phyloP scores from a whole-genome alignment of 345 rosid species.

The Lepidium sativum region DNA sequence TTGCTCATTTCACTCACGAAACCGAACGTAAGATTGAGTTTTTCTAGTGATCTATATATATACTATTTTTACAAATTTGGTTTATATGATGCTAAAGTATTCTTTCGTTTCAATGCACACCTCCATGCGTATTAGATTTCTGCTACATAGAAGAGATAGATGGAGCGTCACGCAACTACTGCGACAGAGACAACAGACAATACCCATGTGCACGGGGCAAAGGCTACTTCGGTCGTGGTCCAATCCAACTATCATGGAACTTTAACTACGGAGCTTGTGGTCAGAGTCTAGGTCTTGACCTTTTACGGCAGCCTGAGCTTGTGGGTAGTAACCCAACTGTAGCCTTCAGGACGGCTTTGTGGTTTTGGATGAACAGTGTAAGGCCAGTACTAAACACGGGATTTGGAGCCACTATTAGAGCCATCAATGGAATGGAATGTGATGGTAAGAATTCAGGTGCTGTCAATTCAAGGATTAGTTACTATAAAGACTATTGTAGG shows the following conservation, averaged over 20 bases:
- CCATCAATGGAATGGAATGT: constrained; percentile 43
- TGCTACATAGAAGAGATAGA: constrained; percentile 51
- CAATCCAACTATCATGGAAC: constrained; percentile 48
- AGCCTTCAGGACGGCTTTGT: constrained; percentile 39
- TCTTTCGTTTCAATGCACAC: no score
- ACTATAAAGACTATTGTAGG: constrained; percentile 33
- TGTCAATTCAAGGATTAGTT: constrained; percentile 29
- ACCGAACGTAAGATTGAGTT: constrained; percentile 39
- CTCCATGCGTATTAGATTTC: constrained; percentile 32
- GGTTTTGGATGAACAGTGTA: constrained; percentile 50
- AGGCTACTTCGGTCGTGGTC: constrained; percentile 47
- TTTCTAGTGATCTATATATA: no score
- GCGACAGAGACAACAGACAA: constrained; percentile 32
- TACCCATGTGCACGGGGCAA: constrained; percentile 49
- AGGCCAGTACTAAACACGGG: constrained; percentile 36
- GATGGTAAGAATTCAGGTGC: constrained; percentile 23
- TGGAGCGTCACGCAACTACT: constrained; percentile 40
- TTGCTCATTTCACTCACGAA: constrained; percentile 41
- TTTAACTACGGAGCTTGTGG: constrained; percentile 52
- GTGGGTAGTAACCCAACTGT: constrained; percentile 30
- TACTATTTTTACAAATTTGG: no score
- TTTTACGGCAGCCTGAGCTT: constrained; percentile 33
- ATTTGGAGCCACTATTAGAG: constrained; percentile 39
- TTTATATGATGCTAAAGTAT: no score
- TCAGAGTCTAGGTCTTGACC: constrained; percentile 20